Evolutionary conservation across 371 early-diverging fungal species (phyloP), one percentile per base, ranked within the genome.

Genomic region (Lichtheimia ramosa): DNA sequence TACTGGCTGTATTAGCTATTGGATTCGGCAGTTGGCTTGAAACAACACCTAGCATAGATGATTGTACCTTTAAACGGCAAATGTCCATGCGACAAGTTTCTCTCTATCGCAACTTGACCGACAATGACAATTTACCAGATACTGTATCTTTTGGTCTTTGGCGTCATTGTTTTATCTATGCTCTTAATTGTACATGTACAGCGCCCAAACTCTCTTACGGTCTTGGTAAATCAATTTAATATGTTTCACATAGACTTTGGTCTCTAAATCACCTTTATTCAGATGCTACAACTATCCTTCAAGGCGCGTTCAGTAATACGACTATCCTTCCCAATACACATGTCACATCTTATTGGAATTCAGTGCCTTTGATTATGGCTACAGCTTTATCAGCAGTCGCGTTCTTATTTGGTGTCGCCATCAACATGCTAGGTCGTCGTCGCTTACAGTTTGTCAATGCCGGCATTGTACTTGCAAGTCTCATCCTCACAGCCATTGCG

Each of bases 121-220:
- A 62, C 56, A 46, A 48, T 56, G 46, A 62, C 13, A 13, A 51
- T 20, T 34, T 70, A 25, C 77, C 77, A 5, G 66, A 67, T 43
- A 64, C 66, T 41, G 71, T 77, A 14, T 61, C 74, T 3, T 65
- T 77, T 66, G 77, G 77, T 12, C 46, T 77, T 28, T 77, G 77
- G 77, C 64, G 68, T 39, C 65, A 68, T 41, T 77, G 77, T 43
- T 71, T 69, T 62, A 58, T 73, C 21, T 77, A 69, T 48, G 59
- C 74, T 39, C 68, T 63, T 5, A 71, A 73, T 51, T 73, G 74
- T 53, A 63, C 71, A 10, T 77, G 77, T 51, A 56, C 71, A 28
- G 50, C 69, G 5, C 51, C 66, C 21, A 54, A 57, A 41, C 54
- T 77, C 14, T 62, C 40, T 23, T 77, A 77, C 55, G 66, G 68